Percentiles rank a stretch among this genome's conserved stretches.
phyloP scores from a whole-genome alignment of 2,329 filamentous ascomycete genomes.

The Tolypocladium endophyticum region DNA sequence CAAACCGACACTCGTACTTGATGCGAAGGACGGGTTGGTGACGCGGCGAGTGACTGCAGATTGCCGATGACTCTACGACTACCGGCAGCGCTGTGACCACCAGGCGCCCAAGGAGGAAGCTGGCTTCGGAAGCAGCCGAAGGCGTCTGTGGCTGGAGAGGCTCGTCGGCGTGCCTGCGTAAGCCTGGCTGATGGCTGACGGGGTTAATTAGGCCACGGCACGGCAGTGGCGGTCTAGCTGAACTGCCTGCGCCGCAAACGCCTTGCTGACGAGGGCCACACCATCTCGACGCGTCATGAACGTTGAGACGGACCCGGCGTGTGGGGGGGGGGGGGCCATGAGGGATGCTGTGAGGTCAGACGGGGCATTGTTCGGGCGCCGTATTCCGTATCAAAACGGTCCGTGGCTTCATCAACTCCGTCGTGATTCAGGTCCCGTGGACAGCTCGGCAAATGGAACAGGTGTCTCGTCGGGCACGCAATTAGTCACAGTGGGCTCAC shows the following conservation, averaged over 20 bases:
- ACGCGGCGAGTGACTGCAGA: neutral
- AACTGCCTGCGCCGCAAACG: neutral
- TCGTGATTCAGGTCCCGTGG: neutral
- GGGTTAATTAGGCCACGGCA: neutral
- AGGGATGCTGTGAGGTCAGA: neutral
- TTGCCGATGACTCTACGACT: neutral
- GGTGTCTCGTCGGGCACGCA: neutral
- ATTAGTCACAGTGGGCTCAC: neutral
- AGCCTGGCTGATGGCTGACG: neutral
- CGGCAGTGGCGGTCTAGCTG: neutral
- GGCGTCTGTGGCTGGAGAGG: neutral
- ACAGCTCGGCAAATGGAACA: neutral
- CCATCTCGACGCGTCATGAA: neutral
- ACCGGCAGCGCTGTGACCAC: neutral
- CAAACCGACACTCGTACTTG: neutral
- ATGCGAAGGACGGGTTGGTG: neutral
- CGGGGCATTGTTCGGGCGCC: neutral
- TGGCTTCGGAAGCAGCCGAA: neutral
- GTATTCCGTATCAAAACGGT: neutral
- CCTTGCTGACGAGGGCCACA: neutral
- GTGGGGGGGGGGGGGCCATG: too few species aligned
- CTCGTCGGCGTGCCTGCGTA: neutral
- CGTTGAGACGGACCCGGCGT: too few species aligned
- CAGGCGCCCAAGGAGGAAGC: neutral
- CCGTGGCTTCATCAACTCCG: neutral